Evolutionary conservation across 2,329 filamentous ascomycete species (phyloP), one percentile per base, ranked within the genome.

Genomic region (Colletotrichum agaves): DNA sequence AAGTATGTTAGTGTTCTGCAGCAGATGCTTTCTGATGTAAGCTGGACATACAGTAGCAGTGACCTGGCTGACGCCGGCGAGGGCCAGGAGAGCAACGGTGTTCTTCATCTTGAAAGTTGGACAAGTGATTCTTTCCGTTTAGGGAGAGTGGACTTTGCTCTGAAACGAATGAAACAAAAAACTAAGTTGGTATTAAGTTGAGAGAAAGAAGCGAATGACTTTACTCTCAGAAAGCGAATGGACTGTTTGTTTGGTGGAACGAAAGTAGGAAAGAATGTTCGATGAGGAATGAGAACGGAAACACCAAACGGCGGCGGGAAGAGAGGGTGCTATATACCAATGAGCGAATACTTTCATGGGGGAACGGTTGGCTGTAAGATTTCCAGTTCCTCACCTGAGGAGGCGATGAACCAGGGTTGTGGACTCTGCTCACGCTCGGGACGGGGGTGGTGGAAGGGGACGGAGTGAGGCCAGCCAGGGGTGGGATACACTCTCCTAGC

Each of bases 151-250:
- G 27, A 57, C 49, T 66, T 55, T 64, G 64, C 61, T 50, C 57
- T 41, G 52, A 50, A 37, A 37, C 11, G 47, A 66, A 66, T 44
- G 46, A 58, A 69, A 58, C 21, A 57, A 65, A 56, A 67, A 67
- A 65, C 57, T 63, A 63, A 58, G 63, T 60, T 59, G 55, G 33
- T 69, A 69, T 68, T 67, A 70, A 61, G 64, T 31, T 61, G 73
- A 72, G 70, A 52, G 71, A 86, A 86, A 83, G 78, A 81, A 88
- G 82, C 83, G 85, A 88, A 83, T 86, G 85, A 83, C 82, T 84
- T 84, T 85, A 82, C 78, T 78, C 77, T 75, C 71, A 66, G 69
- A 73, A 76, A 78, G 77, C 72, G 74, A 74, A 74, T 69, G 75
- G 74, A 75, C 63, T 73, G 49, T 71, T 70, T 70, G 61, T 72